Evolutionary conservation across 2,329 filamentous ascomycete species (phyloP).

Genomic region (Arachnopeziza araneosa): DNA sequence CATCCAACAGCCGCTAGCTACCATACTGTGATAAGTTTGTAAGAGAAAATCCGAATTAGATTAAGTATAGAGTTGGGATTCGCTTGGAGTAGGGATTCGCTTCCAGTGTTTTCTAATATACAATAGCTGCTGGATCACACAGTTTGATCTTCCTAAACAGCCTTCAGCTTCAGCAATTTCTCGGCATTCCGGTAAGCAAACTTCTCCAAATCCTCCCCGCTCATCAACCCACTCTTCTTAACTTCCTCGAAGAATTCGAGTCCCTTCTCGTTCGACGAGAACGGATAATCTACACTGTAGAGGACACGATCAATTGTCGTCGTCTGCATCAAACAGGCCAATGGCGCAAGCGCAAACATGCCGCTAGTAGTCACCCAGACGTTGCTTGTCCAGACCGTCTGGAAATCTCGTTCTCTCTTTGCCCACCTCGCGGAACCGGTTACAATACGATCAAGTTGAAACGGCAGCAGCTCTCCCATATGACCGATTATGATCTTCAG

Average conservation of each 20-base stretch:
- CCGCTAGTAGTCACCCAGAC: slow-evolving; percentile 54
- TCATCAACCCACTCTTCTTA: slow-evolving; percentile 43
- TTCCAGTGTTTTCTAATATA: too few species aligned
- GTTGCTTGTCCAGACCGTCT: slow-evolving; percentile 49
- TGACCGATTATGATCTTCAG: slow-evolving; percentile 51
- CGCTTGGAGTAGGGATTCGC: too few species aligned
- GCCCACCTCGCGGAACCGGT: slow-evolving; percentile 28
- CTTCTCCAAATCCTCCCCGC: slow-evolving; percentile 40
- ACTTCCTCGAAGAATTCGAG: slow-evolving; percentile 43
- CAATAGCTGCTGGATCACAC: background rate
- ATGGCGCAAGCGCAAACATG: slow-evolving; percentile 42
- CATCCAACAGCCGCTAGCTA: too few species aligned
- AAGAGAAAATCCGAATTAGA: too few species aligned
- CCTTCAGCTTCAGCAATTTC: slow-evolving; percentile 35
- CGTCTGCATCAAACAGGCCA: slow-evolving; percentile 40
- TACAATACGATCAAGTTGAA: slow-evolving; percentile 44
- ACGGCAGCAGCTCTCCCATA: slow-evolving; percentile 49
- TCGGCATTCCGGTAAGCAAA: slow-evolving; percentile 48
- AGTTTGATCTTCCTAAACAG: background rate
- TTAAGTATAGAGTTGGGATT: too few species aligned
- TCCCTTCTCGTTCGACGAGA: slow-evolving; percentile 44
- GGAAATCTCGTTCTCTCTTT: slow-evolving; percentile 32
- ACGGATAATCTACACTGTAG: slow-evolving; percentile 55
- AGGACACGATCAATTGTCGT: slow-evolving; percentile 46
- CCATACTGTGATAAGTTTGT: too few species aligned